Conservation (phyloP, 176 grass and related monocot genomes). For the Areca catechu region DNA sequence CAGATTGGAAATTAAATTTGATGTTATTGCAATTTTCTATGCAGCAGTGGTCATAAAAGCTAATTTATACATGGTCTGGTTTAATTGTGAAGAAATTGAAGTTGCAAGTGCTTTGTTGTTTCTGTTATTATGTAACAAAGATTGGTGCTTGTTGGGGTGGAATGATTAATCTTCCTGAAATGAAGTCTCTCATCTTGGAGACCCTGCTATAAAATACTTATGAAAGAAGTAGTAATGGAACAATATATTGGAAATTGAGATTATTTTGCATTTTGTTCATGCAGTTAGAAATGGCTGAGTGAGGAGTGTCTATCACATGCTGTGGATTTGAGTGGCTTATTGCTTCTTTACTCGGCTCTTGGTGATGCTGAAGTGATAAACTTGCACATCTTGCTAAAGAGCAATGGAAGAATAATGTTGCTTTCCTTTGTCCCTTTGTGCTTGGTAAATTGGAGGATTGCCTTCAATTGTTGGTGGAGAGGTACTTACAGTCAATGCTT, state of each 20-base stretch:
- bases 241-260: too few species aligned
- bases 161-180: too few species aligned
- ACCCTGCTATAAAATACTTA: too few species aligned
- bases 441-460: constrained; percentile 91
- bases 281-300: constrained; percentile 73
- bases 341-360: constrained; percentile 85
- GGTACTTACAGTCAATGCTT: constrained; percentile 23
- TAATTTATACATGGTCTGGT: too few species aligned
- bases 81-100: too few species aligned
- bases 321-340: constrained; percentile 82
- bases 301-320: constrained; percentile 89
- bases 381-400: constrained; percentile 68
- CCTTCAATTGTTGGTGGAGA: constrained; percentile 82
- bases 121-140: too few species aligned
- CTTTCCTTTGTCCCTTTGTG: constrained; percentile 91
- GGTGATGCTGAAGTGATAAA: constrained; percentile 77
- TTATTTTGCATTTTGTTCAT: constrained; percentile 23
- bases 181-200: too few species aligned
- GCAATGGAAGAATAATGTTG: constrained; percentile 93
- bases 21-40: neutral
- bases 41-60: too few species aligned
- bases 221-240: too few species aligned
- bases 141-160: too few species aligned
- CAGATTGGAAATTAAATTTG: neutral
- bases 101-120: too few species aligned